These are phyloP conservation scores for Colletotrichum gloeosporioides DNA, from an alignment of 2,329 filamentous ascomycete genomes.

Conservation along the genomic window DNA sequence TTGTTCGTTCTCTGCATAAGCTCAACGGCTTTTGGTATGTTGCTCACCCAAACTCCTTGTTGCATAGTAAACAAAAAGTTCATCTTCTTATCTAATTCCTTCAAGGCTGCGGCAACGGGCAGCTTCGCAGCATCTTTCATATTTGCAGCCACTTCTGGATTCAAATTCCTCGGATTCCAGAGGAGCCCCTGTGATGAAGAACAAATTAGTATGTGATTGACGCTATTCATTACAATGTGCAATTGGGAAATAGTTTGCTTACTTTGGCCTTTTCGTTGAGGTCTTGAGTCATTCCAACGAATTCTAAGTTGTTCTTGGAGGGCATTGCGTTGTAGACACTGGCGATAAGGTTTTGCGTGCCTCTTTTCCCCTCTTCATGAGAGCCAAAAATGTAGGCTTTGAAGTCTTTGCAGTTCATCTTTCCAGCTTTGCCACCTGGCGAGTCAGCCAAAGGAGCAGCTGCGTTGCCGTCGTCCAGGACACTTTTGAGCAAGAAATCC, in stretches of 20 bases:
- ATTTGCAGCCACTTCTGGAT: too few species aligned
- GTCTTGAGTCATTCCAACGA: background rate
- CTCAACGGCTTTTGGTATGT: background rate
- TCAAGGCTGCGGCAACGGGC: rapidly evolving
- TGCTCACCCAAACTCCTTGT: background rate
- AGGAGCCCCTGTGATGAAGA: background rate
- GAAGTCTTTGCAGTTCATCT: background rate
- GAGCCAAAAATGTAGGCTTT: background rate
- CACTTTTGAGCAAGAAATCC: background rate
- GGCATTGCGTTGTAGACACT: background rate
- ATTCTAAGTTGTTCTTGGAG: rapidly evolving
- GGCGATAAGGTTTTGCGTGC: background rate
- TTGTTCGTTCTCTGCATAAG: background rate
- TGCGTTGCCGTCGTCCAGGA: too few species aligned
- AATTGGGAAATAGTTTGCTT: background rate
- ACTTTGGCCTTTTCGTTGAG: background rate
- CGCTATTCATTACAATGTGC: rapidly evolving
- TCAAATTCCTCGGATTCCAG: background rate
- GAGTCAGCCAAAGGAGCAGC: background rate
- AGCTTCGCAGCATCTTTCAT: background rate
- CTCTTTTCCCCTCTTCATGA: rapidly evolving
- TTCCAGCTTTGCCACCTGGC: rapidly evolving
- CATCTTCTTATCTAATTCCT: rapidly evolving
- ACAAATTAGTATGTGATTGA: background rate
- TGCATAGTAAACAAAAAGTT: rapidly evolving